These are phyloP conservation scores for Podaxis sp. DNA, from an alignment of 768 basidiomycete genomes.

Conservation along the genomic window DNA sequence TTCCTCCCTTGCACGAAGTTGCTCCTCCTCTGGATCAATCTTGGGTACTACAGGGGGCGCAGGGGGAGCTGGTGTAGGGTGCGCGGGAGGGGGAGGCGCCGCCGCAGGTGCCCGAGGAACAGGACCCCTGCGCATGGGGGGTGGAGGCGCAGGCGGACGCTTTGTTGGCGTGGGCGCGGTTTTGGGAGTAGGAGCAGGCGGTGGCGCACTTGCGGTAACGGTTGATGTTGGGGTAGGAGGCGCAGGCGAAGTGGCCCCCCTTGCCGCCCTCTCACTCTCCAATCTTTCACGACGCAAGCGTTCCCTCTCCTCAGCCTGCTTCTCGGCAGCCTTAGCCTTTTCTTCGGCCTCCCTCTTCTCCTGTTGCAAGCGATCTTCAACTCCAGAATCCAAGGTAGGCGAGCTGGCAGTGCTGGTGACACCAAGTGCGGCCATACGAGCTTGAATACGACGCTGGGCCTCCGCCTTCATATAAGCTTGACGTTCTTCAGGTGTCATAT, in stretches of 20 bases:
- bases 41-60: constrained; percentile 34
- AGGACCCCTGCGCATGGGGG: constrained; percentile 34
- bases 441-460: constrained; percentile 80
- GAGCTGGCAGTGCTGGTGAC: constrained; percentile 49
- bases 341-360: constrained; percentile 93
- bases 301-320: constrained; percentile 79
- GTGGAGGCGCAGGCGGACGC: constrained; percentile 22
- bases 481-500: constrained; percentile 86
- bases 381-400: constrained; percentile 65
- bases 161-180: constrained; percentile 15
- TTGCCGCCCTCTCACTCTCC: constrained; percentile 69
- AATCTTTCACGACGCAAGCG: constrained; percentile 68
- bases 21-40: constrained; percentile 79
- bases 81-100: constrained; percentile 35
- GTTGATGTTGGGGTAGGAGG: constrained; percentile 34
- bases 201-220: constrained; percentile 27
- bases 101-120: constrained; percentile 42
- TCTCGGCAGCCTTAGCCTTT: constrained; percentile 75
- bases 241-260: constrained; percentile 34
- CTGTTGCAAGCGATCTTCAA: constrained; percentile 80
- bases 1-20: constrained; percentile 66
- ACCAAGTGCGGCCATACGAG: constrained; percentile 83
- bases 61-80: constrained; percentile 23
- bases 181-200: constrained; percentile 25
- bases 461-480: constrained; percentile 75